Evolutionary conservation across 805 yeast genomes (phyloP).

Genomic region (Candida maltosa): DNA sequence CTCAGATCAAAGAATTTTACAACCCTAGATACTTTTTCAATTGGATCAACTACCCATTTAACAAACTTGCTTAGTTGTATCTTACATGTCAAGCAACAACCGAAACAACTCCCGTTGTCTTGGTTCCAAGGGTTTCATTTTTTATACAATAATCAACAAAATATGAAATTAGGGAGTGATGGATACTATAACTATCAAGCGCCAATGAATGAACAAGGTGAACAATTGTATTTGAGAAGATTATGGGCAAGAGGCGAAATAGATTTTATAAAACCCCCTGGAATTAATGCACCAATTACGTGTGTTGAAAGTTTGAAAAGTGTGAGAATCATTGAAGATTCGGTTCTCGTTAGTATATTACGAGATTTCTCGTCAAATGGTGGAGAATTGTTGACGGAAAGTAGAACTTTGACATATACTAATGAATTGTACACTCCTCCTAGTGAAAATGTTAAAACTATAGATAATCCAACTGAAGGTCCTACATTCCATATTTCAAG

Average conservation of each 20-base stretch:
- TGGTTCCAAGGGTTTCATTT: slow-evolving; percentile 56
- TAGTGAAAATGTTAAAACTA: not conserved
- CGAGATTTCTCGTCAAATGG: slow-evolving; percentile 38
- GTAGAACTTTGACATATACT: slow-evolving; percentile 62
- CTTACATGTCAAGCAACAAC: slow-evolving; percentile 5
- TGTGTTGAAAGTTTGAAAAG: slow-evolving; percentile 54
- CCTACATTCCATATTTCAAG: slow-evolving; percentile 16
- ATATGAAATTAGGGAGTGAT: slow-evolving; percentile 52
- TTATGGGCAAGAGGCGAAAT: slow-evolving; percentile 81
- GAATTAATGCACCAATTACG: slow-evolving; percentile 23
- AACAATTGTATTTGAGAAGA: slow-evolving; percentile 48
- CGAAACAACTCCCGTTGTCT: not conserved
- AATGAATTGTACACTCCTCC: slow-evolving; percentile 26
- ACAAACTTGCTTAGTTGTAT: slow-evolving; percentile 12
- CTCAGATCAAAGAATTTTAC: slow-evolving; percentile 17
- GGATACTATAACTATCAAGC: slow-evolving; percentile 83
- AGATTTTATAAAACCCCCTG: slow-evolving; percentile 27
- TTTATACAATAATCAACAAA: slow-evolving; percentile 61
- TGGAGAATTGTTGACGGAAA: slow-evolving; percentile 41
- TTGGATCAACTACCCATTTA: slow-evolving; percentile 18
- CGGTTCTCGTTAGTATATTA: slow-evolving; percentile 53
- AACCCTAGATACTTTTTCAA: slow-evolving; percentile 17
- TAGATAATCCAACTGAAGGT: slow-evolving; percentile 19
- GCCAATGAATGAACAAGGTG: slow-evolving; percentile 35
- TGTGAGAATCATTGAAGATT: slow-evolving; percentile 31